Evolutionary conservation across 768 basidiomycete species (phyloP), one percentile per base, ranked within the genome.

Genomic region (Amanita thiersii): DNA sequence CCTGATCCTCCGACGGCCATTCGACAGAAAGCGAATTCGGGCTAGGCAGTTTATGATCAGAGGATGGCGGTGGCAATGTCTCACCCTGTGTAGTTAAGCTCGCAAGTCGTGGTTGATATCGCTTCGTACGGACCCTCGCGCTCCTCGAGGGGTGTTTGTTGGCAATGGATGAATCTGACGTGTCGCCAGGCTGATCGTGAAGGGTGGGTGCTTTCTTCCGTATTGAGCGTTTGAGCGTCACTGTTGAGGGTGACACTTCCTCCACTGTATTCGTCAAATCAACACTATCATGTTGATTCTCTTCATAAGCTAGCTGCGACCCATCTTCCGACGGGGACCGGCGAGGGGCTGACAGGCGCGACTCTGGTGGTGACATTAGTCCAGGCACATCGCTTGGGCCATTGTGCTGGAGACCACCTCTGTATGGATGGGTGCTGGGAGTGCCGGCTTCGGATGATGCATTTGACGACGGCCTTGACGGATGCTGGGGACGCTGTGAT

Each of bases 121-220:
- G 72, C 56, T 74, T 82, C 3, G 73, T 62, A 17, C 78, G 72
- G n/a, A 75, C 43, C 33, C 71, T 70, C 6, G 72, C 58, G 34
- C 56, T 64, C 26, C 65, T 58, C 12, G 62, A 54, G 3, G 64
- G 65, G 9, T 61, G 51, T 35, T 53, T 50, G n/a, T n/a, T n/a
- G 10, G 55, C 55, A 12, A 58, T 47, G 26, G 75, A 72, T 11
- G 74, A 75, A 46, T 77, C 73, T n/a, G 74, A 74, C 3, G 68
- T 66, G 42, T 78, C 72, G 40, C 60, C 54, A 42, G 14, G 52
- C 48, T 20, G 43, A 47, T 23, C 47, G 49, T 18, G 47, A 11
- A 23, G 24, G 15, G 42, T 26, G 2, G 56, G 47, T 23, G 63
- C 57, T 40, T 61, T 69, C 54, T 65, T 76, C 35, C 65, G 61